Conservation (phyloP, 2,329 filamentous ascomycete species). For the Didymella sp. region DNA sequence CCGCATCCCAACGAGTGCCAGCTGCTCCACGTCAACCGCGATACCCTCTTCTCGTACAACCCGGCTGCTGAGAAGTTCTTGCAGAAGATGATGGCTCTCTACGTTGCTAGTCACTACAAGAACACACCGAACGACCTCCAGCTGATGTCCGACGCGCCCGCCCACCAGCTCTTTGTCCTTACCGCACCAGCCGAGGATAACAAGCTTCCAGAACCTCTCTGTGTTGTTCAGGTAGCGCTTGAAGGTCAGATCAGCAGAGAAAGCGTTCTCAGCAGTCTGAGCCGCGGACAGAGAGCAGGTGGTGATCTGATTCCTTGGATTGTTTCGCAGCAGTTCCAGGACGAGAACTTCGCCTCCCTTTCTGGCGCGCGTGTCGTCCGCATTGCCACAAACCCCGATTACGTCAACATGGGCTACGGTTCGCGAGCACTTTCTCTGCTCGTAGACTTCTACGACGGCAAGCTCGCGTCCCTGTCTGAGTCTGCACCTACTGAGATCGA, state of each 20-base stretch:
- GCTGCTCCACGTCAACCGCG: conserved; percentile 90
- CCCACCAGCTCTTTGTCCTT: conserved; percentile 94
- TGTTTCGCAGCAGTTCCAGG: conserved; percentile 96
- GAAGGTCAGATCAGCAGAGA: conserved; percentile 95
- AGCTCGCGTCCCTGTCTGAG: conserved; percentile 85
- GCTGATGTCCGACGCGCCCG: conserved; percentile 96
- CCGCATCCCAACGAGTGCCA: conserved; percentile 92
- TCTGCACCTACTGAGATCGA: conserved; percentile 62
- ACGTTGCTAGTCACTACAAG: conserved; percentile 97
- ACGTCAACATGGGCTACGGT: conserved; percentile 90
- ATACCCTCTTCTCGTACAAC: conserved; percentile 98
- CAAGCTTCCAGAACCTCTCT: conserved; percentile 88
- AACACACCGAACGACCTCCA: conserved; percentile 98
- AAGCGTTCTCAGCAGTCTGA: conserved; percentile 88
- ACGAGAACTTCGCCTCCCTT: conserved; percentile 91
- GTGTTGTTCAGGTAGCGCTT: conserved; percentile 90
- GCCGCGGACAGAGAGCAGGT: conserved; percentile 84
- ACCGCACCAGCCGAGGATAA: conserved; percentile 82
- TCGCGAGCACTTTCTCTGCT: conserved; percentile 86
- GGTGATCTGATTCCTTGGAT: conserved; percentile 98
- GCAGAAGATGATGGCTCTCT: conserved; percentile 97
- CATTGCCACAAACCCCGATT: conserved; percentile 96
- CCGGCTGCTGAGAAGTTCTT: conserved; percentile 96
- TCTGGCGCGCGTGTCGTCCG: conserved; percentile 92
- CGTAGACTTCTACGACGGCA: conserved; percentile 91